Evolutionary conservation across 805 yeast genomes (phyloP), one percentile per base, ranked within the genome.

Genomic region (Saccharomyces paradoxus): DNA sequence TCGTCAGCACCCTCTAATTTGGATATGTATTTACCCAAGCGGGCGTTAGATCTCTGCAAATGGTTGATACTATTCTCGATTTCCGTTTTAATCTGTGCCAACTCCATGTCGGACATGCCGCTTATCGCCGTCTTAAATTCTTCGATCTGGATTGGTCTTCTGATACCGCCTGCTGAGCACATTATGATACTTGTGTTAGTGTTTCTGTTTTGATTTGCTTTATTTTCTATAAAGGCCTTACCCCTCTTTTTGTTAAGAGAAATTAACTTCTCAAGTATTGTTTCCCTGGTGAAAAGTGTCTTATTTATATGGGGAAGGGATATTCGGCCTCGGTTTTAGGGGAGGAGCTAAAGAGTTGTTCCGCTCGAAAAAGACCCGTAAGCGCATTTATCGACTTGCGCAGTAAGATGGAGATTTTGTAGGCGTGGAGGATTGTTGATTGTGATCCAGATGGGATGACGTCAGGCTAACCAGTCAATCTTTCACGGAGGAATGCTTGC

Each of bases 121-220:
- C 74, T 75, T n/a, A 82, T 75, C 41, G 85, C 83, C 0, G 68
- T 68, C 14, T 60, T 69, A 63, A 83, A 82, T 56, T 83, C 83
- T 31, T 70, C 74, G 37, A 73, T 73, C 32, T 71, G 71, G 26
- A 73, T 66, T 2, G 77, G 76, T 63, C 74, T 69, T 49, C 64
- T 67, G 31, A 66, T 62, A 27, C 67, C 67, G 24, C 63, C 61
- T 21, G 67, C 61, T 7, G 71, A 58, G 22, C 68, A 58, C 72
- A 65, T 67, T 49, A 24, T 22, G n/a, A 14, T 49, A 32, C 28
- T 46, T 46, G 12, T 37, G 8, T 2, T 17, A 17, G 22, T 37
- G 4, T 1, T 17, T 37, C 8, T 37, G 44, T 17, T 37, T 9
- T 37, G 12, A 10, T 17, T 17, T 37, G 24, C 44, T 41, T 13